Evolutionary conservation across 371 early-diverging fungal species (phyloP).

Genomic region (Mucor plumbeus): DNA sequence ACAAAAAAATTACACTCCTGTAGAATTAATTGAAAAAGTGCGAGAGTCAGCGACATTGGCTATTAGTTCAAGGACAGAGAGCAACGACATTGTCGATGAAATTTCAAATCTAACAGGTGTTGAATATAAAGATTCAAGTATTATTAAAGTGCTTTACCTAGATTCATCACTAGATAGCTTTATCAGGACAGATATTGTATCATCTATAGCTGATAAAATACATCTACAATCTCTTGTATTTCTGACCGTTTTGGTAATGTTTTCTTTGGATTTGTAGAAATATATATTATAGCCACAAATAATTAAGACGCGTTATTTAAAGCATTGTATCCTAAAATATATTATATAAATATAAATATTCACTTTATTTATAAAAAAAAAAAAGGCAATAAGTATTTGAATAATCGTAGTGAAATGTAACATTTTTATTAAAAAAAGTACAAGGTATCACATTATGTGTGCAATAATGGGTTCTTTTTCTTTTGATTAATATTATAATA

Average conservation of each 20-base stretch:
- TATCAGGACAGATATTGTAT: conserved; percentile 1
- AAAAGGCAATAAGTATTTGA: too few species aligned
- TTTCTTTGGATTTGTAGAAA: not conserved
- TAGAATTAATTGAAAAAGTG: conserved; percentile 13
- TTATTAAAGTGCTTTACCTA: conserved; percentile 13
- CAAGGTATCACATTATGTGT: too few species aligned
- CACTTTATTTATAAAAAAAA: too few species aligned
- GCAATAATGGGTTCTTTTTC: too few species aligned
- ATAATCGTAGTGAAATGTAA: too few species aligned
- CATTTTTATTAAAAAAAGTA: too few species aligned
- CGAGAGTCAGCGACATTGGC: conserved; percentile 12
- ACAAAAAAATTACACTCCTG: conserved; percentile 39
- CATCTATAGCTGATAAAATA: not conserved
- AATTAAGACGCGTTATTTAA: too few species aligned
- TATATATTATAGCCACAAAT: not conserved
- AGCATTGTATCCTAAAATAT: too few species aligned
- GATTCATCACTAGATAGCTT: not conserved
- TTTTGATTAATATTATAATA: too few species aligned
- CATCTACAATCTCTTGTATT: too few species aligned
- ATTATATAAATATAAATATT: too few species aligned
- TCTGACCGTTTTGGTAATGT: not conserved
- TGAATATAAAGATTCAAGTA: not conserved
- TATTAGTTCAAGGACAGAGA: not conserved
- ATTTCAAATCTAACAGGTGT: conserved; percentile 4
- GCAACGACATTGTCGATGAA: conserved; percentile 3